Evolutionary conservation across 139 green algal species (phyloP).

Genomic region (Haematococcus lacustris): DNA sequence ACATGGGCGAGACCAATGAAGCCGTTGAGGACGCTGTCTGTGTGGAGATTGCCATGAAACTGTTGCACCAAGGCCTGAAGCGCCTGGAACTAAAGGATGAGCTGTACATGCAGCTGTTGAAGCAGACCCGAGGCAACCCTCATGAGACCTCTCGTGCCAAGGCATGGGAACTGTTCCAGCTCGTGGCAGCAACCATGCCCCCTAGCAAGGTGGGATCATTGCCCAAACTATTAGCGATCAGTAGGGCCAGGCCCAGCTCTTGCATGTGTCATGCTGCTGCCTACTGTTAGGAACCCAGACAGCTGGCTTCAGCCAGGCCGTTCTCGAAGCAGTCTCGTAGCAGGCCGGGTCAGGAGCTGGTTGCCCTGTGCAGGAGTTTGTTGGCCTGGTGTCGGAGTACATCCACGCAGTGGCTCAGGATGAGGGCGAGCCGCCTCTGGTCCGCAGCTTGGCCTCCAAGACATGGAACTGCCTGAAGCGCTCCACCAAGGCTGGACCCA

Average conservation of each 20-base stretch:
- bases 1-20: slow-evolving; percentile 61
- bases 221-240: too few species aligned
- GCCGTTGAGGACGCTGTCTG: slow-evolving; percentile 15
- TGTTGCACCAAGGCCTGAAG: slow-evolving; percentile 84
- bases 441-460: slow-evolving; percentile 37
- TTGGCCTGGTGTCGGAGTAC: slow-evolving; percentile 84
- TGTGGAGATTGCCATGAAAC: slow-evolving; percentile 78
- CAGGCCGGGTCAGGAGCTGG: too few species aligned
- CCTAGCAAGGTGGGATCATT: slow-evolving; percentile 56
- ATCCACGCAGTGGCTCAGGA: slow-evolving; percentile 66
- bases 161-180: slow-evolving; percentile 87
- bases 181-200: slow-evolving; percentile 77
- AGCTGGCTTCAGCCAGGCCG: too few species aligned
- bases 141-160: slow-evolving; percentile 18
- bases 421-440: slow-evolving; percentile 26
- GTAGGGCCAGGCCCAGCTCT: too few species aligned
- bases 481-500: slow-evolving; percentile 76
- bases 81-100: slow-evolving; percentile 87
- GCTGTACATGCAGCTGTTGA: slow-evolving; percentile 82
- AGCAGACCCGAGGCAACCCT: slow-evolving; percentile 84
- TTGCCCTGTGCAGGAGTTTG: slow-evolving; percentile 63
- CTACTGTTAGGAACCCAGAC: too few species aligned
- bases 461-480: slow-evolving; percentile 83
- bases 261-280: too few species aligned
- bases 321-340: too few species aligned